Evolutionary conservation across 2,329 filamentous ascomycete genomes (phyloP).

Genomic region (Aspergillus udagawae): DNA sequence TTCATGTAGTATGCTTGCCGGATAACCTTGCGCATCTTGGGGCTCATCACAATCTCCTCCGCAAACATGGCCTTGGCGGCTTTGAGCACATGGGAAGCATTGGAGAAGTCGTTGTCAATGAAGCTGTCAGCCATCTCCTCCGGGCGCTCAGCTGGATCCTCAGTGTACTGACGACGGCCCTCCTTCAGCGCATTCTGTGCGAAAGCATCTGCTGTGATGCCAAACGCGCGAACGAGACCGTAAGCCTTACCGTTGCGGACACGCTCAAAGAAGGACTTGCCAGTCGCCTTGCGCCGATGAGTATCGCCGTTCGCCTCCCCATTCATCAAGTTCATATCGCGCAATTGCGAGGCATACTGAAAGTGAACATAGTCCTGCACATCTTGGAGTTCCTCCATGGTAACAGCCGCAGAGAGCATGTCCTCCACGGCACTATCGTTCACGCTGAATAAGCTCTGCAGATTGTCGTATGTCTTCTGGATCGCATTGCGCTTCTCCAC

Average conservation of each 20-base stretch:
- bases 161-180: constrained; percentile 74
- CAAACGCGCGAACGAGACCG: constrained; percentile 80
- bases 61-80: constrained; percentile 84
- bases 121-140: constrained; percentile 83
- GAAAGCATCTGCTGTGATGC: constrained; percentile 82
- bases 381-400: constrained; percentile 94
- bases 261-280: constrained; percentile 76
- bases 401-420: constrained; percentile 73
- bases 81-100: constrained; percentile 68
- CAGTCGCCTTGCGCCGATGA: constrained; percentile 77
- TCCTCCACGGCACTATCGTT: constrained; percentile 74
- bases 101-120: constrained; percentile 67
- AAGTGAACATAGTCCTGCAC: constrained; percentile 96
- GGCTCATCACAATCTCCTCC: constrained; percentile 84
- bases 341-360: constrained; percentile 78
- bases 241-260: constrained; percentile 77
- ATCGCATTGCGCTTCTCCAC: constrained; percentile 87
- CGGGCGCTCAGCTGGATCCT: constrained; percentile 75
- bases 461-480: constrained; percentile 70
- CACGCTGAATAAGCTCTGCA: constrained; percentile 64
- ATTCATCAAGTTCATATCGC: constrained; percentile 66
- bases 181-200: constrained; percentile 79
- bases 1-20: constrained; percentile 77
- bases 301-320: constrained; percentile 58
- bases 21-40: constrained; percentile 83